Conservation (phyloP, 148 eudicot species). For the Amaranthus cruentus region DNA sequence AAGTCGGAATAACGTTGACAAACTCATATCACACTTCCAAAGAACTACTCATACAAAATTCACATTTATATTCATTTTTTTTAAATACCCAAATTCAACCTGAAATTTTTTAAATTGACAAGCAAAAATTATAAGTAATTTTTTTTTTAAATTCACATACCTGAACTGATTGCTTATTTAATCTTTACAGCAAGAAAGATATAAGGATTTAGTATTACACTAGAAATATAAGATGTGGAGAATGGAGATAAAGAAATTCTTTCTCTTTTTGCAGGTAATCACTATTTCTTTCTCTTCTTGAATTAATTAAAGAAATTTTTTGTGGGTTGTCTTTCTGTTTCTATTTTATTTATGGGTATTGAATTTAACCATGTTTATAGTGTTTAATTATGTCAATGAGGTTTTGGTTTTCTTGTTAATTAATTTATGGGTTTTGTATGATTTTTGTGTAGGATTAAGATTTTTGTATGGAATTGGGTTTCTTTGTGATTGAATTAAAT, state of each 20-base stretch:
- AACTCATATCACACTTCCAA: too few relatives aligned
- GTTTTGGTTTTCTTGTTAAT: neutral
- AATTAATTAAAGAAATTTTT: neutral
- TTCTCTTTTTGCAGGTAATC: neutral
- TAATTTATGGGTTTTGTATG: neutral
- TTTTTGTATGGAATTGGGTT: neutral
- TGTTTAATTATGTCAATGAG: slow-evolving; percentile 1
- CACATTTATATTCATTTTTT: too few relatives aligned
- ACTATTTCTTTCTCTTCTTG: neutral
- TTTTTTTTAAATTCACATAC: too few relatives aligned
- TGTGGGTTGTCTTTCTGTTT: neutral
- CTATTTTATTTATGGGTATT: neutral
- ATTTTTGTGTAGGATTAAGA: neutral
- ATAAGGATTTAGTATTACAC: neutral
- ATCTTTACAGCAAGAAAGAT: too few relatives aligned
- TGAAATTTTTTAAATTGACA: too few relatives aligned
- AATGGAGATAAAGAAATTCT: neutral
- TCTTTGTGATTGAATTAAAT: neutral
- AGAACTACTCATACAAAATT: too few relatives aligned
- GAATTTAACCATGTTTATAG: neutral
- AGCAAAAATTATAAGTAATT: too few relatives aligned
- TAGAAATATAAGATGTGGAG: neutral
- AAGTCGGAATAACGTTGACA: too few relatives aligned
- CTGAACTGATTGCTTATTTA: too few relatives aligned
- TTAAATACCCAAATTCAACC: too few relatives aligned